A percentile compares a stretch with the other conserved stretches of the same genome.
Evolutionary conservation across 768 basidiomycete species (phyloP).

Genomic region (Mycena epipterygia): DNA sequence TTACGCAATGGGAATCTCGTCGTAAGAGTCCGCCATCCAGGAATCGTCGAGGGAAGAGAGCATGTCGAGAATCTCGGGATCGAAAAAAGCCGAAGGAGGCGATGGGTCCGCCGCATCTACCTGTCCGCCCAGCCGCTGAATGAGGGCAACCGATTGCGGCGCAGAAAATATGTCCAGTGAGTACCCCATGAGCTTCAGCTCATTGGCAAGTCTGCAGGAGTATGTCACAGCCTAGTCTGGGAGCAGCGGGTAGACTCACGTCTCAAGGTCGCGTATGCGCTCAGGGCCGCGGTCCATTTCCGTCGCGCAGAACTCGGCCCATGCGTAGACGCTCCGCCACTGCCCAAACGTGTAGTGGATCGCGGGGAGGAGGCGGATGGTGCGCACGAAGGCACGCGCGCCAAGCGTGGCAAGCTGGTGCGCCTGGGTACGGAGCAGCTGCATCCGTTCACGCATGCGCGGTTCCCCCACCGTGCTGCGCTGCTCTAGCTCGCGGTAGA

Average conservation of each 20-base stretch:
- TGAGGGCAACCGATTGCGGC: background rate
- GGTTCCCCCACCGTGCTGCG: background rate
- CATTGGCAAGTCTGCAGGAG: constrained; percentile 2
- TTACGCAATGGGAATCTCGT: background rate
- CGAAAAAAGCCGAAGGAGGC: background rate
- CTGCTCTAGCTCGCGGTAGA: constrained; percentile 24
- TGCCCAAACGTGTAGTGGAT: constrained; percentile 21
- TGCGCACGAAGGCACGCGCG: constrained; percentile 8
- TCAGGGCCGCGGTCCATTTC: background rate
- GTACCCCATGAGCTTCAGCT: constrained; percentile 20
- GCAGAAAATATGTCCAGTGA: constrained; percentile 7
- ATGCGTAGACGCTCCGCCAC: background rate
- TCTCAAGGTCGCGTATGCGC: background rate
- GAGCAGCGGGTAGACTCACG: background rate
- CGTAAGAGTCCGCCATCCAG: constrained; percentile 1
- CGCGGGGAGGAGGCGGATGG: constrained; percentile 6
- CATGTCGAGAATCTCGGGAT: constrained; percentile 5
- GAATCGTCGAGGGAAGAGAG: constrained; percentile 1
- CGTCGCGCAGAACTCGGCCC: constrained; percentile 26
- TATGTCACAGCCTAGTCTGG: too few species aligned
- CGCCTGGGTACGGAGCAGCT: constrained; percentile 11
- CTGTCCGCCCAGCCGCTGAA: background rate
- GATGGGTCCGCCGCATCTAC: background rate
- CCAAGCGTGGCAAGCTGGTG: background rate
- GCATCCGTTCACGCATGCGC: background rate